Conservation (phyloP, 345 rosid genomes). For the Lepidium africanum region DNA sequence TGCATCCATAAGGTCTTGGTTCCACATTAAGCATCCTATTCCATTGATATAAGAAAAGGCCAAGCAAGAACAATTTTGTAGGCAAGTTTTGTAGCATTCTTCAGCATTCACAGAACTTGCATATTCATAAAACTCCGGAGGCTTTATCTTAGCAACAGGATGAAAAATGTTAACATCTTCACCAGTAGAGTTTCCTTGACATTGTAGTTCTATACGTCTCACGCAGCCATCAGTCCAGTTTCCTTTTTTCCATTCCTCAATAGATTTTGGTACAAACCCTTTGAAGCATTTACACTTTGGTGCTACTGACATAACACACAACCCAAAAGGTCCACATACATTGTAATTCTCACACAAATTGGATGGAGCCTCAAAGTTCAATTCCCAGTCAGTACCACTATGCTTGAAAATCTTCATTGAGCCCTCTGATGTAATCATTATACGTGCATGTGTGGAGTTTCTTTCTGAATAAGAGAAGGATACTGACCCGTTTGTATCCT, state of each 20-base stretch:
- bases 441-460: not conserved
- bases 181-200: not conserved
- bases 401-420: not conserved
- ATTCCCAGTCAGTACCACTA: not conserved
- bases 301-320: not conserved
- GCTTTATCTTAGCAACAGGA: not conserved
- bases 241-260: not conserved
- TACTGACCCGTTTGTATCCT: conserved; percentile 6
- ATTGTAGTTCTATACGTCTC: not conserved
- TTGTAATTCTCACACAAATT: not conserved
- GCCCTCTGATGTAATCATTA: not conserved
- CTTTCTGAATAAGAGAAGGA: not conserved
- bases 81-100: conserved; percentile 1
- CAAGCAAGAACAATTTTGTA: conserved; percentile 15
- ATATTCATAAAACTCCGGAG: not conserved
- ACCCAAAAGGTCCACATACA: conserved; percentile 16
- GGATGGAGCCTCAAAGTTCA: not conserved
- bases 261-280: conserved; percentile 4
- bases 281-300: conserved; percentile 7
- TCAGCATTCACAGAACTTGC: too few species aligned
- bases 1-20: not conserved
- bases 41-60: conserved; percentile 5
- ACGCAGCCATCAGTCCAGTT: conserved; percentile 17
- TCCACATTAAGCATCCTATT: conserved; percentile 9
- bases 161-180: not conserved